phyloP scores from a whole-genome alignment of 2,329 filamentous ascomycete genomes.

The Aspergillus latus region DNA sequence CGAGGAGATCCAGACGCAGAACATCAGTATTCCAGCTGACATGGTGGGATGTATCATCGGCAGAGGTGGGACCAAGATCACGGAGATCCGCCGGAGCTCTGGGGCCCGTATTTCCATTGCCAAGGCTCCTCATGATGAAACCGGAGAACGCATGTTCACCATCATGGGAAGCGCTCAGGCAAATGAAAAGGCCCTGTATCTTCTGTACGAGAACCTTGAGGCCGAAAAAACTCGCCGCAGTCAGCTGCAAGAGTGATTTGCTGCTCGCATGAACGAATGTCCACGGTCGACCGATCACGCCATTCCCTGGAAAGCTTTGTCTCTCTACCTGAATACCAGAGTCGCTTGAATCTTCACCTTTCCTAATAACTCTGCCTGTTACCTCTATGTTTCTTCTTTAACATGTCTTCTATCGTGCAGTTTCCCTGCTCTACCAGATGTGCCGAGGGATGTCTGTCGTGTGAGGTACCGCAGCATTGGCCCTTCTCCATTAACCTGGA shows the following conservation, averaged over 20 bases:
- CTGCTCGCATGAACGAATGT: not conserved
- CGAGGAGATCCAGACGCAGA: conserved; percentile 96
- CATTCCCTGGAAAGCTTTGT: not conserved
- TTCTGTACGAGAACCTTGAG: conserved; percentile 97
- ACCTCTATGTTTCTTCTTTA: conserved; percentile 22
- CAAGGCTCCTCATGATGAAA: conserved; percentile 94
- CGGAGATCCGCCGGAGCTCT: conserved; percentile 95
- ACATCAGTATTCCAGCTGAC: conserved; percentile 98
- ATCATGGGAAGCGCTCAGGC: conserved; percentile 93
- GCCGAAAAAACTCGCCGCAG: conserved; percentile 98
- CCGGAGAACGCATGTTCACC: conserved; percentile 98
- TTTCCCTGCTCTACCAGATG: conserved; percentile 26
- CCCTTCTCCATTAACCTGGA: conserved; percentile 18
- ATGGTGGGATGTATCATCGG: conserved; percentile 99
- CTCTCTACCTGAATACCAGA: conserved; percentile 9
- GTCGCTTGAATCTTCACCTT: conserved; percentile 11
- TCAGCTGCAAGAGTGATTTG: conserved; percentile 62
- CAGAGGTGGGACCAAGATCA: conserved; percentile 92
- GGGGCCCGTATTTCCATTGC: conserved; percentile 97
- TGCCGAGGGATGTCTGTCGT: conserved; percentile 25
- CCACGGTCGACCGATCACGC: conserved; percentile 3
- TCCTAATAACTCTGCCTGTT: conserved; percentile 21
- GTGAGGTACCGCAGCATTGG: conserved; percentile 27
- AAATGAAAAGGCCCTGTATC: conserved; percentile 93
- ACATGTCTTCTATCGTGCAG: conserved; percentile 22